These are phyloP conservation scores for Annona cherimola DNA, from an alignment of 164 flowering plant genomes.

Conservation along the genomic window DNA sequence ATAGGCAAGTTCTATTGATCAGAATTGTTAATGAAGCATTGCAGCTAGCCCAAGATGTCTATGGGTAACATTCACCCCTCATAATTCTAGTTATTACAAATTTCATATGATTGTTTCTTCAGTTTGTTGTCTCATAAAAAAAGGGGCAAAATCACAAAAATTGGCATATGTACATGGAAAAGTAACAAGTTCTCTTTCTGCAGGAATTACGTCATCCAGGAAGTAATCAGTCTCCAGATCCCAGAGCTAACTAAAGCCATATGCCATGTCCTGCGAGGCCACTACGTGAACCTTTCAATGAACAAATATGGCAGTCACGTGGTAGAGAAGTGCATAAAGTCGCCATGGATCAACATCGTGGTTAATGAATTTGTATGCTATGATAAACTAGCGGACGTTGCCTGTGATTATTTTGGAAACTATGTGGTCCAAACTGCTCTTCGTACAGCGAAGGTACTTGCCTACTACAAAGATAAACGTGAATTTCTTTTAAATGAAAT, in stretches of 20 bases:
- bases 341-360: neutral
- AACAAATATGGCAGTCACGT: neutral
- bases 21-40: neutral
- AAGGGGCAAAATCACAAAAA: neutral
- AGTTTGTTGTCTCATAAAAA: neutral
- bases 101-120: too few species aligned
- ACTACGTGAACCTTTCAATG: neutral
- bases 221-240: neutral
- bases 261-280: neutral
- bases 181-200: neutral
- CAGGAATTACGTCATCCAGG: conserved; percentile 3
- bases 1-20: neutral
- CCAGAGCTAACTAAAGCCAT: too few species aligned
- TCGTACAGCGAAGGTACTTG: neutral
- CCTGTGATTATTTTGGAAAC: neutral
- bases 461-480: too few species aligned
- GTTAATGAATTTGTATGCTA: neutral
- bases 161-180: neutral
- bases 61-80: neutral
- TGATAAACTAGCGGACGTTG: neutral
- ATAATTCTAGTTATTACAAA: too few species aligned
- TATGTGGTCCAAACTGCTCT: neutral
- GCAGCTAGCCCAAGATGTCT: neutral
- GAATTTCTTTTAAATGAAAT: too few species aligned
- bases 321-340: neutral